Base-by-base conservation (phyloP, 2,329 filamentous ascomycete species). In the Leptographium wingfieldii region DNA sequence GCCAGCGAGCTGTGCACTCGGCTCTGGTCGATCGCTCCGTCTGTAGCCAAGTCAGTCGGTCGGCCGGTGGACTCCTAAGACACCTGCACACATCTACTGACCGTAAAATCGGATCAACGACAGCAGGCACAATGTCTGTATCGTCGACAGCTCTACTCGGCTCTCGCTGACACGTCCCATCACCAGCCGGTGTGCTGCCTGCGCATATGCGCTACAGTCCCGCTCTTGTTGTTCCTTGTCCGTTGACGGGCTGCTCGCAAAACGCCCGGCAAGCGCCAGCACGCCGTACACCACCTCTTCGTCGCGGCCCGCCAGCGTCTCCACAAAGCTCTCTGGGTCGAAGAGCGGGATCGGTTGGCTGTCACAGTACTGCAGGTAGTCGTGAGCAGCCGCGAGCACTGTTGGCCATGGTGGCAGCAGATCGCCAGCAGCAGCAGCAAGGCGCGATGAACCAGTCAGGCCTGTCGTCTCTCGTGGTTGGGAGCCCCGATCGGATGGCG, bases 91-190 rank as follows among this genome's bases (percentile, higher is more conserved):
- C 16, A 3, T 12, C 27, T 1, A 57, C 57, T 14, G 7, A 54
- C 48, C 19, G 29, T 46, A 55, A 55, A 59, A 59, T 14, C 31
- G 35, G 11, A 48, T 27, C 27, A 59, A 22, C 25, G 57, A 31
- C 35, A 59, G 52, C 51, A 59, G 57, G 27, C 57, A 59, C 14
- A 59, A 27, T 51, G 57, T 48, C 38, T 59, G 57, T 51, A 59
- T 59, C 33, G 57, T 59, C 57, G 57, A 59, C 57, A 59, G 38
- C 51, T 59, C 57, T 10, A 59, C 57, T 3, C 57, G 57, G 11
- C 57, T 35, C 33, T 59, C 57, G 22, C 51, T 22, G 25, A 59
- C 57, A 3, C 57, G 57, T 2, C 11, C 51, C 51, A 59, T 59
- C 38, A 38, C 51, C 49, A 59, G 38, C 19, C 57, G 51, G n/a